Evolutionary conservation across 345 rosid genomes (phyloP), one percentile per base, ranked within the genome.

Genomic region (Sapria himalayana): DNA sequence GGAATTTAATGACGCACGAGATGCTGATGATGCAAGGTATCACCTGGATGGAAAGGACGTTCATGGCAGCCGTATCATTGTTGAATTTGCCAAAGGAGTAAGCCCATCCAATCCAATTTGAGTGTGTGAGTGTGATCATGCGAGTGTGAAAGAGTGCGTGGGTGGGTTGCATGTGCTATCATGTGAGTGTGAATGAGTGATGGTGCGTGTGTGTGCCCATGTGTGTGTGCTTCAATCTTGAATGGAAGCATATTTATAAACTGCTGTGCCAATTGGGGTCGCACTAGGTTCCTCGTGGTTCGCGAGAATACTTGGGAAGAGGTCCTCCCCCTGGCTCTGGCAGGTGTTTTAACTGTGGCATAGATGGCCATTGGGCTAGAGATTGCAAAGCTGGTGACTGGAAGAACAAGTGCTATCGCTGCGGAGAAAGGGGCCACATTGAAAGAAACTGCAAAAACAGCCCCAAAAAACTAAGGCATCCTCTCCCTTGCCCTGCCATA

Each of bases 301-400:
- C 92, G 32, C 78, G 82, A 19, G 94, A 82, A 46, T 68, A 64
- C 47, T 46, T 72, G 54, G 77, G 89, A n/a, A 71, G 81, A 58
- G 94, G 89, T 25, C 94, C 94, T 33, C 93, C 94, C 52, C 94
- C 97, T 46, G 94, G 94, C 20, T 71, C 92, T 33, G 94, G 97
- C 18, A 84, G 97, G 23, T 86, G 97, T 53, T 86, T 86, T 38
- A 86, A 81, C 7, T 86, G 97, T 49, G 97, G 97, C 29, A 69
- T 81, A 42, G 97, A 86, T 70, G 97, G 97, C 12, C 97, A 86
- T 17, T 78, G 94, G 97, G 94, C 94, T 41, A 62, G 94, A 33
- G 97, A 86, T 62, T 81, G 94, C 70, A 86, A 76, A 41, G 89
- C 92, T 41, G 95, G 95, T 19, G 95, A 84, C 59, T 79, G 95